A percentile compares a stretch with the other conserved stretches of the same genome.
These are phyloP conservation scores for Chamaenerion angustifolium DNA, from an alignment of 345 rosid genomes.

Conservation along the genomic window DNA sequence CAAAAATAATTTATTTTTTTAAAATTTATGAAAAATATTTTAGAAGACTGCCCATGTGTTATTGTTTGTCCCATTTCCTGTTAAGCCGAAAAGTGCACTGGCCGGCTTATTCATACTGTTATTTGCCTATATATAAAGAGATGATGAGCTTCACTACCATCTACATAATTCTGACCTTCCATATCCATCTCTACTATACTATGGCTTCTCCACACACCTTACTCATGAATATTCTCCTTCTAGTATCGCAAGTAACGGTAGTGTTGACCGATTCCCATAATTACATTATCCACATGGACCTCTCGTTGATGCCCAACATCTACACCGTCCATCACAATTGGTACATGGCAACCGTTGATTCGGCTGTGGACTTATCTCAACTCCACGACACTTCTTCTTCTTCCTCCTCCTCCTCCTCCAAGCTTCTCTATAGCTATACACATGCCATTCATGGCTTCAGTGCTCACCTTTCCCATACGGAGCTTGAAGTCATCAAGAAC, in stretches of 20 bases:
- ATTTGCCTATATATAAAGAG: too few relatives aligned
- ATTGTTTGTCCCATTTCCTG: too few relatives aligned
- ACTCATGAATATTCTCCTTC: background rate
- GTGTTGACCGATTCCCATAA: slow-evolving; percentile 14
- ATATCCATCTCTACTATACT: slow-evolving; percentile 1
- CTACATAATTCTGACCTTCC: background rate
- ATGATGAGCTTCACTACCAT: too few relatives aligned
- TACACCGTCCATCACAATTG: slow-evolving; percentile 19
- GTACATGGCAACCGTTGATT: slow-evolving; percentile 25
- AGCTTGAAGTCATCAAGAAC: slow-evolving; percentile 21
- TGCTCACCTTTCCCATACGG: slow-evolving; percentile 22
- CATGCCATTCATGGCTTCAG: slow-evolving; percentile 36
- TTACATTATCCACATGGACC: slow-evolving; percentile 38
- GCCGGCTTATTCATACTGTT: too few relatives aligned
- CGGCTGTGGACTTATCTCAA: slow-evolving; percentile 7
- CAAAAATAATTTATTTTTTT: too few relatives aligned
- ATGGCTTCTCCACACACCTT: slow-evolving; percentile 2
- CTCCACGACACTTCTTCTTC: background rate
- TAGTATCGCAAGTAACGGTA: slow-evolving; percentile 1
- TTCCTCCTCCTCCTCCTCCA: slow-evolving; percentile 4
- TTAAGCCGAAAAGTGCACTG: too few relatives aligned
- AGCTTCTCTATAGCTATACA: slow-evolving; percentile 23
- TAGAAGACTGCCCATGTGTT: too few relatives aligned
- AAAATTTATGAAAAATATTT: too few relatives aligned
- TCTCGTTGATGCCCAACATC: slow-evolving; percentile 30